phyloP scores from a whole-genome alignment of 164 flowering plant species.

The Annona squamosa region DNA sequence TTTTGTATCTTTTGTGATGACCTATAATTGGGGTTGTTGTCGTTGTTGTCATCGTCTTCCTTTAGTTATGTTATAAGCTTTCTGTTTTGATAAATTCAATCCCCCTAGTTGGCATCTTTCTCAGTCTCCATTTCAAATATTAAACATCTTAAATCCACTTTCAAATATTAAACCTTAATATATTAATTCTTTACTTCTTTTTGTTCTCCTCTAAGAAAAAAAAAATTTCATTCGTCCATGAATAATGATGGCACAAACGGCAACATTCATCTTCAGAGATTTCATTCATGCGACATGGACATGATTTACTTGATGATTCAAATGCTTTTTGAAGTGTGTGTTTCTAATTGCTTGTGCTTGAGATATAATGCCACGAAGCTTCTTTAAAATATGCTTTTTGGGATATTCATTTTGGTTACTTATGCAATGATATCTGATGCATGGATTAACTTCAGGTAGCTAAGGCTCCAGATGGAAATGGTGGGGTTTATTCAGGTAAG shows the following conservation, averaged over 20 bases:
- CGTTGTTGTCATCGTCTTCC: too few species aligned
- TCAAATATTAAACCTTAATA: too few species aligned
- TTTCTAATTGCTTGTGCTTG: too few species aligned
- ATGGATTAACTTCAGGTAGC: conserved; percentile 52
- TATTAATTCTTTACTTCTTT: too few species aligned
- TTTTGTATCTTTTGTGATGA: too few species aligned
- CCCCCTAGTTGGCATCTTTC: too few species aligned
- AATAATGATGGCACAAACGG: background rate
- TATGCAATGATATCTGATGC: background rate
- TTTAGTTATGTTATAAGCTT: too few species aligned
- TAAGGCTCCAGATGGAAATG: conserved; percentile 98
- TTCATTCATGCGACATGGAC: background rate
- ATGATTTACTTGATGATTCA: background rate
- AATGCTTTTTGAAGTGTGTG: background rate
- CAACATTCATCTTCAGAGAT: background rate
- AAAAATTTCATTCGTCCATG: too few species aligned
- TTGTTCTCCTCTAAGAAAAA: background rate
- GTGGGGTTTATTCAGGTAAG: conserved; percentile 92
- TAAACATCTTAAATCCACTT: too few species aligned
- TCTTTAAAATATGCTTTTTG: background rate
- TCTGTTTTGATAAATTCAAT: too few species aligned
- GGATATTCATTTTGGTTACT: background rate
- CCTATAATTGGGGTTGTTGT: too few species aligned
- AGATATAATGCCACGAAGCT: background rate
- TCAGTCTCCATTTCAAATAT: too few species aligned